Percentiles rank a stretch among this genome's conserved stretches.
phyloP scores from a whole-genome alignment of 2,329 filamentous ascomycete genomes.

The Aspergillus luchuensis region DNA sequence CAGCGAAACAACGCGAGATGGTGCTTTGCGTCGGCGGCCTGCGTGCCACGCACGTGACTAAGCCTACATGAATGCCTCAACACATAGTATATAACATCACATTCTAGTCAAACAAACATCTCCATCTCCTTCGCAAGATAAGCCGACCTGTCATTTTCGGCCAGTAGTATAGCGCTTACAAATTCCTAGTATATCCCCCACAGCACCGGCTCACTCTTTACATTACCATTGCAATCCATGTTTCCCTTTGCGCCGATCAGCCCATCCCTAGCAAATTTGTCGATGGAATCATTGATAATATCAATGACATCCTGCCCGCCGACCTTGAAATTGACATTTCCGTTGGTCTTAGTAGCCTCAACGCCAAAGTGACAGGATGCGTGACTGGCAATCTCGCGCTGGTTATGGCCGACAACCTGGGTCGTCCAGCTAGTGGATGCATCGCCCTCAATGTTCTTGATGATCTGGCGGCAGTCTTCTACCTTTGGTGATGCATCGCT shows the following conservation, averaged over 20 bases:
- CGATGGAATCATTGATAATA: constrained; percentile 14
- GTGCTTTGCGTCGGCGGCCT: no score
- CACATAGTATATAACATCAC: no score
- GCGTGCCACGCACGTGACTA: no score
- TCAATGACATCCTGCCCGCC: constrained; percentile 19
- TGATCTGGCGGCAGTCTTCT: constrained; percentile 18
- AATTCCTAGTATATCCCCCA: constrained; percentile 21
- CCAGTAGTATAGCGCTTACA: no score
- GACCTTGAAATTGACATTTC: constrained; percentile 14
- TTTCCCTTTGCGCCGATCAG: constrained; percentile 20
- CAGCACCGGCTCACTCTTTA: constrained; percentile 14
- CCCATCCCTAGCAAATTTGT: constrained; percentile 7
- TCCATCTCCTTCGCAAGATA: no score
- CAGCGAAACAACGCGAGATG: no score
- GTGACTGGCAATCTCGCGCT: constrained; percentile 7
- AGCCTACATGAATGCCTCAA: no score
- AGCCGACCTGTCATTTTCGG: no score
- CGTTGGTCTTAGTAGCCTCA: constrained; percentile 10
- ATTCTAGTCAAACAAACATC: no score
- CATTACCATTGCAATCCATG: constrained; percentile 22
- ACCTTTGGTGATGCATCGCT: constrained; percentile 27
- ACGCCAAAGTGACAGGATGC: constrained; percentile 14
- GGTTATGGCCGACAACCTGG: constrained; percentile 11
- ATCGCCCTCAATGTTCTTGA: constrained; percentile 22
- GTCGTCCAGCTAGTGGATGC: constrained; percentile 3